Percentiles rank a stretch among this genome's conserved stretches.
phyloP scores from a whole-genome alignment of 2,329 filamentous ascomycete genomes.

The Ophiostoma pallidulum region DNA sequence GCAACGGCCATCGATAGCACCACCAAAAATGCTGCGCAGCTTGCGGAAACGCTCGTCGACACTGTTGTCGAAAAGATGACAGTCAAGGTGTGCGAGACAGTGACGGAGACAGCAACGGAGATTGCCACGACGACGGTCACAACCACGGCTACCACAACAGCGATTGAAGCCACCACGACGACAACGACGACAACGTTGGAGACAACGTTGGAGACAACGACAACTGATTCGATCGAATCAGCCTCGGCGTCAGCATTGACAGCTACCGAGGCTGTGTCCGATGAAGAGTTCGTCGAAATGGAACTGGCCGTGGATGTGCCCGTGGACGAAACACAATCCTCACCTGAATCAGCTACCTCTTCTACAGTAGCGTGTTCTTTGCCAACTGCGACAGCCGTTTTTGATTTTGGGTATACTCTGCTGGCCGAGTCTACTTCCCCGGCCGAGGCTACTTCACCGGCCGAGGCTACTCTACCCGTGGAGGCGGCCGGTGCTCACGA shows the following conservation, averaged over 20 bases:
- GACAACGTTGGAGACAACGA: not conserved
- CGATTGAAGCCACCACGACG: not conserved
- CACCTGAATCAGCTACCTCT: too few species aligned
- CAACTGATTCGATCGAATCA: not conserved
- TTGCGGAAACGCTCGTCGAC: constrained; percentile 8
- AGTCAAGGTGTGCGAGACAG: constrained; percentile 19
- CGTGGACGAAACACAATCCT: not conserved
- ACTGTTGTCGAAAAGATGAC: constrained; percentile 19
- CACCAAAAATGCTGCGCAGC: too few species aligned
- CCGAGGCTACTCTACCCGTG: not conserved
- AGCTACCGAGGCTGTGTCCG: not conserved
- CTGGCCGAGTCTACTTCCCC: too few species aligned
- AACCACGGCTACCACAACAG: not conserved
- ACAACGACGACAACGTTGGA: not conserved
- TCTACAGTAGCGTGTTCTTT: too few species aligned
- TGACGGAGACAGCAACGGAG: constrained; percentile 19
- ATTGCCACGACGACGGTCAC: not conserved
- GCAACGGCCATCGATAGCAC: too few species aligned
- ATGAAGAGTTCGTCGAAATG: not conserved
- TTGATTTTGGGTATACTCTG: too few species aligned
- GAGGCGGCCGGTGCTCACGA: not conserved
- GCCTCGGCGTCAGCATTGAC: not conserved
- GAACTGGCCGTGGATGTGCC: not conserved
- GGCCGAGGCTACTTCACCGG: not conserved
- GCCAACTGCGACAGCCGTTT: too few species aligned